Conservation (phyloP, 2,329 filamentous ascomycete species). For the Cladophialophora immunda region DNA sequence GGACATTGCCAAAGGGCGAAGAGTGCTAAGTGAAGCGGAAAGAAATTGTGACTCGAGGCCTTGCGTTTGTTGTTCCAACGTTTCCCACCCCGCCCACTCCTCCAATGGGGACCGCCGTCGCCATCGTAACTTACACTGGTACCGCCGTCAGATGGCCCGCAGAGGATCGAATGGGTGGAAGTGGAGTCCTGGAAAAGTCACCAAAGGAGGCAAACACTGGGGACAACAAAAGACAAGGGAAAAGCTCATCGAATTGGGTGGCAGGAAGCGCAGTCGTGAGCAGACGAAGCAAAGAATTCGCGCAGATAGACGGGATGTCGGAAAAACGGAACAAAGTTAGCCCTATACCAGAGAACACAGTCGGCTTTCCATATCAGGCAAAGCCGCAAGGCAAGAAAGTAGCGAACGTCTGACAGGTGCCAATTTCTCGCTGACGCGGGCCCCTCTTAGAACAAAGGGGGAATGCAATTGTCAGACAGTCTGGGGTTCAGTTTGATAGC, state of each 20-base stretch:
- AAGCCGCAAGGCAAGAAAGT: not conserved
- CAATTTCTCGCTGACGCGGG: not conserved
- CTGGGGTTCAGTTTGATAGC: too few species aligned
- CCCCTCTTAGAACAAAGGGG: not conserved
- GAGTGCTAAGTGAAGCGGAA: not conserved
- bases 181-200: not conserved
- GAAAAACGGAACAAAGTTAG: not conserved
- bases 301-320: not conserved
- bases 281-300: constrained; percentile 7
- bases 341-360: not conserved
- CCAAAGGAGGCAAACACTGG: not conserved
- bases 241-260: constrained; percentile 16
- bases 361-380: not conserved
- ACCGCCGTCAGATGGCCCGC: constrained; percentile 22
- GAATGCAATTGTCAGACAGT: too few species aligned
- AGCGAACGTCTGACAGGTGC: not conserved
- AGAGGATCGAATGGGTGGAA: not conserved
- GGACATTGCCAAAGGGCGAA: not conserved
- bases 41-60: not conserved
- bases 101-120: not conserved
- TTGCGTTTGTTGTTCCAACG: not conserved
- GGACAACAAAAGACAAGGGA: not conserved
- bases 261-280: constrained; percentile 14
- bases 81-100: not conserved
- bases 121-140: not conserved